A percentile compares a stretch with the other conserved stretches of the same genome.
Conservation (phyloP, 2,329 filamentous ascomycete species). For the Apiospora kogelbergensis region DNA sequence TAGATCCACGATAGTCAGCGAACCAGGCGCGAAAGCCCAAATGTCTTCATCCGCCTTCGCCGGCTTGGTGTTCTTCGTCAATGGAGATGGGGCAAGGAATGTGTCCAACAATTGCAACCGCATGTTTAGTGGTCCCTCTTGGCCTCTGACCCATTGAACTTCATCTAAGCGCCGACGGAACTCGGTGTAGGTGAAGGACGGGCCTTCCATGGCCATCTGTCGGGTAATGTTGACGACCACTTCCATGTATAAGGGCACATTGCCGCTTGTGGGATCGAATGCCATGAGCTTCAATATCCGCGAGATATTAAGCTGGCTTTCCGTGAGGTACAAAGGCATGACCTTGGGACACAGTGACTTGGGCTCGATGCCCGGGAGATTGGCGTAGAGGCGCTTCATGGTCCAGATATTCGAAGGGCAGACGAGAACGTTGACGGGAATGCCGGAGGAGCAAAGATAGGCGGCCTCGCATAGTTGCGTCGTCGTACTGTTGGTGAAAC, state of each 20-base stretch:
- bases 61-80: constrained; percentile 15
- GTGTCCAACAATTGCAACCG: constrained; percentile 51
- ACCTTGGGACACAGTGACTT: constrained; percentile 36
- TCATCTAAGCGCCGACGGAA: constrained; percentile 37
- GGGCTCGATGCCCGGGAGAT: constrained; percentile 27
- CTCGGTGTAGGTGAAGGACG: constrained; percentile 40
- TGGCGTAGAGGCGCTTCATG: constrained; percentile 42
- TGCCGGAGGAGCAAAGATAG: constrained; percentile 45
- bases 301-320: constrained; percentile 45
- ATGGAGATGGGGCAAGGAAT: constrained; percentile 39
- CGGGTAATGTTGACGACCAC: constrained; percentile 41
- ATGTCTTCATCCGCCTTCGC: constrained; percentile 17
- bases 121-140: constrained; percentile 42
- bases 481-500: constrained; percentile 30
- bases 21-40: constrained; percentile 36
- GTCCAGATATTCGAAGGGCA: constrained; percentile 42
- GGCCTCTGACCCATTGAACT: constrained; percentile 33
- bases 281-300: constrained; percentile 55
- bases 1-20: constrained; percentile 57
- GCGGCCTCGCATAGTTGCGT: constrained; percentile 49
- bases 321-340: constrained; percentile 42
- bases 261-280: constrained; percentile 34
- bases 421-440: constrained; percentile 48
- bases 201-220: constrained; percentile 41
- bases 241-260: constrained; percentile 48